These are phyloP conservation scores for Trametes villosa DNA, from an alignment of 768 basidiomycete species.

Conservation along the genomic window DNA sequence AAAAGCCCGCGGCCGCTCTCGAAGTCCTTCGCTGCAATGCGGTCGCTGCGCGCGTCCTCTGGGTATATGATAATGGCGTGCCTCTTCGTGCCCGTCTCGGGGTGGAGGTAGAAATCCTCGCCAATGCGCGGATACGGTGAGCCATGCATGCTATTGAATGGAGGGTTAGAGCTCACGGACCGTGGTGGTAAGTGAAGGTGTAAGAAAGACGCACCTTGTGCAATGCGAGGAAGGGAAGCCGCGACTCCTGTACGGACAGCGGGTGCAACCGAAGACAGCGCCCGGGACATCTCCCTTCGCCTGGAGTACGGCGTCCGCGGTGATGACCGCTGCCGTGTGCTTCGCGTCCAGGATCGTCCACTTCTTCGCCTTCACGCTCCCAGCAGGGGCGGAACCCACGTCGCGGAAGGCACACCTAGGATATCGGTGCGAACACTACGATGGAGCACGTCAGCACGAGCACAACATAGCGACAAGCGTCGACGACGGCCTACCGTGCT, in stretches of 20 bases:
- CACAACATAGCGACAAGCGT: not conserved
- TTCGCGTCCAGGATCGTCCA: not conserved
- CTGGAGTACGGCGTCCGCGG: not conserved
- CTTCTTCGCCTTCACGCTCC: not conserved
- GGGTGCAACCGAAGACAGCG: not conserved
- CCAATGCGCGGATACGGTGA: not conserved
- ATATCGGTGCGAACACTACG: not conserved
- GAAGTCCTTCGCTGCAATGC: not conserved
- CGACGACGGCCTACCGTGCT: not conserved
- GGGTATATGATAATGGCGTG: not conserved
- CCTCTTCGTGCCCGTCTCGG: not conserved
- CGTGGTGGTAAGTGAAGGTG: not conserved
- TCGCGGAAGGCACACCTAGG: not conserved
- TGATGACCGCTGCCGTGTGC: not conserved
- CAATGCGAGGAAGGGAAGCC: not conserved
- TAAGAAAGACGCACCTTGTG: not conserved
- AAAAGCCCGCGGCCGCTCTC: not conserved
- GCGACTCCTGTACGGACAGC: not conserved
- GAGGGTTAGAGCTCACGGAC: not conserved
- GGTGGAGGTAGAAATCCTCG: slow-evolving; percentile 3
- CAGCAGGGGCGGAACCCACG: too few species aligned
- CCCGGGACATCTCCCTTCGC: not conserved
- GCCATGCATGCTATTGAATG: not conserved
- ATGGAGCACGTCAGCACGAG: not conserved
- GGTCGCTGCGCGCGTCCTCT: not conserved